Evolutionary conservation across 331 rosid species (phyloP).

Genomic region (Quercus lobata): DNA sequence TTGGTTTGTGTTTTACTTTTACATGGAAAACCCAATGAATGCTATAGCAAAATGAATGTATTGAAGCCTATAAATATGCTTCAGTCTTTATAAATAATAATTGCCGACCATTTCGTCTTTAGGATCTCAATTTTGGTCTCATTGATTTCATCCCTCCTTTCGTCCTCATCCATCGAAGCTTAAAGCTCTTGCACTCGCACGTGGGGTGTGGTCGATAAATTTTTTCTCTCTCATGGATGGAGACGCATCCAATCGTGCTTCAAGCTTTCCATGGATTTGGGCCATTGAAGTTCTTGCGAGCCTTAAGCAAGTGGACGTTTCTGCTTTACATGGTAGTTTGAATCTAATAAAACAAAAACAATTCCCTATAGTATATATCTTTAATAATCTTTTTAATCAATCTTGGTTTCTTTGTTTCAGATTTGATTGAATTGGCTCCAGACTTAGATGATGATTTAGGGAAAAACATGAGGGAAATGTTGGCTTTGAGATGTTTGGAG

Average conservation of each 20-base stretch:
- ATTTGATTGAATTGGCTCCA: constrained; percentile 42
- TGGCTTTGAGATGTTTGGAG: constrained; percentile 77
- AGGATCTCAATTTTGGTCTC: background rate
- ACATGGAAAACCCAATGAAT: no score
- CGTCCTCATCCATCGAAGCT: background rate
- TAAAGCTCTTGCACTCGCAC: background rate
- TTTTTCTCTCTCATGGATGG: constrained; percentile 28
- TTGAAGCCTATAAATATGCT: background rate
- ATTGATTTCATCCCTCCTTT: background rate
- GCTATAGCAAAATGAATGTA: no score
- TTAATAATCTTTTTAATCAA: background rate
- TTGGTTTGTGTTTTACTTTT: no score
- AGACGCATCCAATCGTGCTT: constrained; percentile 18
- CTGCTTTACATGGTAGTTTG: constrained; percentile 46
- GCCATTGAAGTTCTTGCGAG: constrained; percentile 66
- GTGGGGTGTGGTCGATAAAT: background rate
- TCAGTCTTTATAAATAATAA: background rate
- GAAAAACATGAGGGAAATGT: constrained; percentile 45
- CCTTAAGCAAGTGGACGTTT: constrained; percentile 21
- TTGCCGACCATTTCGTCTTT: background rate
- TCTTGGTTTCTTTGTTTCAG: constrained; percentile 27
- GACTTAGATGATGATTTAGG: constrained; percentile 25
- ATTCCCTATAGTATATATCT: background rate
- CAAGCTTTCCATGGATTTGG: constrained; percentile 61
- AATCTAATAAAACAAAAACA: background rate